Conservation (phyloP, 805 yeast species). For the Pichia exigua region DNA sequence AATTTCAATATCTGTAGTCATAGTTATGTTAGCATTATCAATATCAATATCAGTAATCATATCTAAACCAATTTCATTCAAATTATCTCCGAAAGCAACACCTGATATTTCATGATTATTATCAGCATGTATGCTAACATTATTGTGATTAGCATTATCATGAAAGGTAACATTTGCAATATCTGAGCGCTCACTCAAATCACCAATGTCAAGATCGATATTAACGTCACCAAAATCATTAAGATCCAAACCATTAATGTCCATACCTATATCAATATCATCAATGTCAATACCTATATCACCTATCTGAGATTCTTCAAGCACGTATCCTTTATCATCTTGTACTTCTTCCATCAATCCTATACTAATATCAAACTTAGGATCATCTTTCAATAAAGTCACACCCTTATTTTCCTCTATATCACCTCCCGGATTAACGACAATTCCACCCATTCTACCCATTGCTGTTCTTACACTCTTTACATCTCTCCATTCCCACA, state of each 20-base stretch:
- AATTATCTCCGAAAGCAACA: not conserved
- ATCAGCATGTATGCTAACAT: not conserved
- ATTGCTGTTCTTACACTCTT: constrained; percentile 30
- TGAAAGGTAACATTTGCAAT: not conserved
- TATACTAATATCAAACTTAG: constrained; percentile 20
- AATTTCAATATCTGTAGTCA: not conserved
- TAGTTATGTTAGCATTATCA: not conserved
- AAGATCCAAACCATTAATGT: not conserved
- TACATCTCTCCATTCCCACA: constrained; percentile 9
- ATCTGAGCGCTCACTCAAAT: not conserved
- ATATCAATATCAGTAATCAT: not conserved
- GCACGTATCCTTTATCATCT: not conserved
- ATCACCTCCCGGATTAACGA: not conserved
- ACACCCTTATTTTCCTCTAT: not conserved
- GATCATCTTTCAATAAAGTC: constrained; percentile 29
- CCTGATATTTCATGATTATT: not conserved
- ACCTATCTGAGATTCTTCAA: not conserved
- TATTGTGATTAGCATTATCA: not conserved
- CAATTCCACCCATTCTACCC: constrained; percentile 11
- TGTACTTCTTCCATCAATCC: constrained; percentile 3
- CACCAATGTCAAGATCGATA: not conserved
- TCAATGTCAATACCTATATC: not conserved
- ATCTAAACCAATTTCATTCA: not conserved
- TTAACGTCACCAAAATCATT: not conserved
- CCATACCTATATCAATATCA: not conserved